Evolutionary conservation across 345 rosid species (phyloP), one percentile per base, ranked within the genome.

Genomic region (Citrus trifoliata): DNA sequence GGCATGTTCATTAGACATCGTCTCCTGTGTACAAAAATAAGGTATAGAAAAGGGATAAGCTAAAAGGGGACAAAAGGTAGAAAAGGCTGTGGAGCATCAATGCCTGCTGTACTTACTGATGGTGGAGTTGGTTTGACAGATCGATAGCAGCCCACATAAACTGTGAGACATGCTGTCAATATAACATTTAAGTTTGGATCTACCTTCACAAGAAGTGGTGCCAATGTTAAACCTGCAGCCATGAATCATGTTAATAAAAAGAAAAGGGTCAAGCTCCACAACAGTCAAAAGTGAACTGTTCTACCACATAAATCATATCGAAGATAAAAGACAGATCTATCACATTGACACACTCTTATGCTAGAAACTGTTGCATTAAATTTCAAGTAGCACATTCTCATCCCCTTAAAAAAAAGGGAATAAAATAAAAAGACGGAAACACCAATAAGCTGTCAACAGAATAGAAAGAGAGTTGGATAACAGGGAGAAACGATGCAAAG

Each of bases 101-200:
- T 30, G 24, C 55, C 46, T 65, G 16, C 19, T 77, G 62, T 58
- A 71, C 92, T 86, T 80, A 94, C 98, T 5, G 93, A 75, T 60
- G 97, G 98, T 24, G 98, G 99, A 40, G 98, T 84, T 69, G 98
- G 92, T 88, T 97, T 97, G 76, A 97, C 99, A 55, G 99, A 97
- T 77, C 99, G 94, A 77, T 93, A 93, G 86, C 99, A 94, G 65
- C 99, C 99, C 38, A 94, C 99, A 75, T 86, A 94, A 78, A 97
- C 99, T 2, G 99, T 65, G 30, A 97, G 93, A 79, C 94, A 90
- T 70, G 99, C 99, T 33, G 98, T 94, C 81, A 94, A 88, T 66
- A 92, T 83, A 70, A 94, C 98, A 85, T 97, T 97, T 83, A 97
- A 77, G 76, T 97, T 97, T 33, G 99, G 96, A 67, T 97, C 86